Conservation (phyloP, 176 grass and related monocot genomes). For the Luzula sylvatica region DNA sequence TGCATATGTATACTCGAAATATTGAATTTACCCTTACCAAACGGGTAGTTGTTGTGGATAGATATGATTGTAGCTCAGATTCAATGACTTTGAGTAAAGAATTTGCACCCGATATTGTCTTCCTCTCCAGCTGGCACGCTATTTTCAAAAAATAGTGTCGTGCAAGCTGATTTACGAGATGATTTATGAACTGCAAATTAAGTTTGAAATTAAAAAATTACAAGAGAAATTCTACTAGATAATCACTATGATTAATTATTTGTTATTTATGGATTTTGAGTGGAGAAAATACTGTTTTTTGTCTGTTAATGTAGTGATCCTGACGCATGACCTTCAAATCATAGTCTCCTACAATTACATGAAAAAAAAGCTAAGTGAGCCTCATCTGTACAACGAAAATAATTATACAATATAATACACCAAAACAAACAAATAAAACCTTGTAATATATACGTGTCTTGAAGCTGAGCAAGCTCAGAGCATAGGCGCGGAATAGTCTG, state of each 20-base stretch:
- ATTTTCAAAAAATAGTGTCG: constrained; percentile 64
- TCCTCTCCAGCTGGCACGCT: constrained; percentile 60
- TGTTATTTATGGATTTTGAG: constrained; percentile 1
- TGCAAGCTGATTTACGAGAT: constrained; percentile 74
- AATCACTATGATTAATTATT: background rate
- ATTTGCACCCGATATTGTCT: constrained; percentile 36
- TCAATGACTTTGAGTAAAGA: constrained; percentile 66
- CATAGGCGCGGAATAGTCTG: constrained; percentile 96
- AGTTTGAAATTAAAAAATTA: constrained; percentile 13
- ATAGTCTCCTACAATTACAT: constrained; percentile 63
- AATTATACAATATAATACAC: background rate
- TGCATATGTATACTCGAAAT: background rate
- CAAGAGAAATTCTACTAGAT: no score
- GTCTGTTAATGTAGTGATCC: constrained; percentile 84
- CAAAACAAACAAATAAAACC: constrained; percentile 30
- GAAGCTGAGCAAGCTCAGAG: constrained; percentile 96
- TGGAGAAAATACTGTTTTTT: constrained; percentile 46
- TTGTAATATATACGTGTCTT: constrained; percentile 99
- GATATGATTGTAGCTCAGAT: constrained; percentile 68
- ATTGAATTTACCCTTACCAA: constrained; percentile 25
- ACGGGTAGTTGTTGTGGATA: constrained; percentile 41
- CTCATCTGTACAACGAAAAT: background rate
- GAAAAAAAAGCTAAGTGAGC: constrained; percentile 9
- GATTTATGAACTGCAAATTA: constrained; percentile 75
- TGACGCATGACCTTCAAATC: constrained; percentile 99